Conservation (phyloP, 2,329 filamentous ascomycete species). For the Arachnomyces sp. region DNA sequence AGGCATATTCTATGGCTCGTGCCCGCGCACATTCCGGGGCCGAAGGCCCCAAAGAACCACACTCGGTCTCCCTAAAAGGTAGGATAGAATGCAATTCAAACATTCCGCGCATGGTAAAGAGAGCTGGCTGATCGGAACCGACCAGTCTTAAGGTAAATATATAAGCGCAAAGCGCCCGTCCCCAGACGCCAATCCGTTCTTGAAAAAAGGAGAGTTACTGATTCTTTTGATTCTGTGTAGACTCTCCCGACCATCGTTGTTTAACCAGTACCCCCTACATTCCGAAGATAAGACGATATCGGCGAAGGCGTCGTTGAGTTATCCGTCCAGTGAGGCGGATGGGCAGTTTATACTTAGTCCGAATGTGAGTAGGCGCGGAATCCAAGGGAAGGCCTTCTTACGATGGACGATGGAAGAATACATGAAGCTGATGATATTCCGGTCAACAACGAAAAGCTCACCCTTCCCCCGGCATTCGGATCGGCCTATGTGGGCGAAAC, state of each 20-base stretch:
- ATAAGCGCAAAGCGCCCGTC: not conserved
- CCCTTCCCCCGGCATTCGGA: constrained; percentile 82
- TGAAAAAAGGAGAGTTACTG: too few relatives aligned
- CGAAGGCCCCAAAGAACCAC: constrained; percentile 58
- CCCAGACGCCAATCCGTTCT: constrained; percentile 2
- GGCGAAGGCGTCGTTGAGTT: constrained; percentile 64
- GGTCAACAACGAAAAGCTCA: constrained; percentile 43
- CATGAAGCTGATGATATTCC: not conserved
- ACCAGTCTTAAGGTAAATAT: constrained; percentile 47
- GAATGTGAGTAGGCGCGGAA: constrained; percentile 29
- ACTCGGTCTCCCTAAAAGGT: constrained; percentile 69
- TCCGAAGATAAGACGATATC: constrained; percentile 42
- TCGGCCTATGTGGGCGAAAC: constrained; percentile 93
- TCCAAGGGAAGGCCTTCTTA: not conserved
- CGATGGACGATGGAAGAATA: constrained; percentile 12
- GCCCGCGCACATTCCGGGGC: constrained; percentile 34
- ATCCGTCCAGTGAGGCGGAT: constrained; percentile 46
- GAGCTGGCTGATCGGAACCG: constrained; percentile 12
- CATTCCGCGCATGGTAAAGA: not conserved
- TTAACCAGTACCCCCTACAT: constrained; percentile 37
- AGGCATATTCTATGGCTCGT: constrained; percentile 29
- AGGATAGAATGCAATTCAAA: constrained; percentile 12
- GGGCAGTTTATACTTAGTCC: constrained; percentile 50
- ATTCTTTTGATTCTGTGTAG: constrained; percentile 35
- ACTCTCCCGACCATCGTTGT: constrained; percentile 60